Evolutionary conservation across 352 stramenopile genomes (phyloP), one percentile per base, ranked within the genome.

Genomic region (Globisporangium irregulare): DNA sequence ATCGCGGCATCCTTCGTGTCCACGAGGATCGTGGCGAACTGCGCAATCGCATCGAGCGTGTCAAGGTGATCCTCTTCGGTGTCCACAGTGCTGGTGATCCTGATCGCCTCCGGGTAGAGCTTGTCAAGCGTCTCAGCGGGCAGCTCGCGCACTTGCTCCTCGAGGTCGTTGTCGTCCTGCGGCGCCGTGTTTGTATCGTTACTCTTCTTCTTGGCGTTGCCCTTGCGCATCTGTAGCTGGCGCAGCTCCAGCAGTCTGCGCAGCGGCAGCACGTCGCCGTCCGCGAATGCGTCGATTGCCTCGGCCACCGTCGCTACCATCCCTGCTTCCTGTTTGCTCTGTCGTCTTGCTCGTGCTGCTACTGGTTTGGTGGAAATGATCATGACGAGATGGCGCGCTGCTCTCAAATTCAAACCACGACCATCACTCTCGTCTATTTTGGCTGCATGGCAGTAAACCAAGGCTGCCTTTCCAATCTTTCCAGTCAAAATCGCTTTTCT

Each of bases 101-200:
- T 15, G 18, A 82, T 62, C 10, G 80, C 76, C 20, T 72, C 72
- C 34, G 84, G 77, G 68, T 86, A 92, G 58, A 91, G 87, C 4
- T 57, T 69, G 24, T 86, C 74, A 22, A 93, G 64, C 36, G 78
- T 67, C 50, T 78, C 72, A 0, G 67, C 72, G 8, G 77, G 75
- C 48, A 93, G 68, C 51, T 82, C 71, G 51, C 79, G 74, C 69
- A 93, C 72, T 62, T 93, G 81, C 50, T 87, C 80, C 32, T 86
- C 80, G 1, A 90, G 54, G 9, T 76, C 65, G 34, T 53, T 41
- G 18, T 66, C 66, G 15, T 73, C 34, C 9, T 38, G 56, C 48
- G 72, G 56, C 29, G 72, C 65, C 20, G 67, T 55, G 20, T 67
- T 61, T 29, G 67, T 27, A 0, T 58, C 60, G 51, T 20, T 22